Evolutionary conservation across 352 stramenopile species (phyloP).

Genomic region (Globisporangium megalacanthum): DNA sequence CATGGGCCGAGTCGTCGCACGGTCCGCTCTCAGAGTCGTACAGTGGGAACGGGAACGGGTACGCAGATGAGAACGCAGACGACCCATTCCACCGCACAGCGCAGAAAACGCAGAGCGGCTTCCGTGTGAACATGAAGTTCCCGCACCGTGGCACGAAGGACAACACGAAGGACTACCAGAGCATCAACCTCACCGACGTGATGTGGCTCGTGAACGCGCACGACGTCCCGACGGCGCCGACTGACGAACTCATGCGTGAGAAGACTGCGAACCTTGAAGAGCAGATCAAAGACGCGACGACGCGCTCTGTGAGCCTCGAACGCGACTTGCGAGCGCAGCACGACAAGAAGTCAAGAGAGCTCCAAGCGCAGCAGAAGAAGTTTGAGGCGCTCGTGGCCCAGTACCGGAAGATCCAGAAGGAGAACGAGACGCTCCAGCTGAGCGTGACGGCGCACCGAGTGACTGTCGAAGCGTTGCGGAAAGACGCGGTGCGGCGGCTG

Average conservation of each 20-base stretch:
- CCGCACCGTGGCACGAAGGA: slow-evolving; percentile 75
- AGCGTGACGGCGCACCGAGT: slow-evolving; percentile 56
- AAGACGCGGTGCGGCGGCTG: slow-evolving; percentile 58
- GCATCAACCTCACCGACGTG: slow-evolving; percentile 73
- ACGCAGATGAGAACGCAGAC: slow-evolving; percentile 54
- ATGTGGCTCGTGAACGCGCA: slow-evolving; percentile 83
- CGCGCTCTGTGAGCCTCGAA: slow-evolving; percentile 61
- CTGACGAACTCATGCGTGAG: slow-evolving; percentile 81
- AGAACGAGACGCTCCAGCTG: slow-evolving; percentile 73
- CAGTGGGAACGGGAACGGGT: slow-evolving; percentile 17
- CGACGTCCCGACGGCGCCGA: slow-evolving; percentile 63
- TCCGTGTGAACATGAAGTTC: slow-evolving; percentile 85
- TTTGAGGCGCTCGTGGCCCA: slow-evolving; percentile 69
- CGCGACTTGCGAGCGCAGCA: slow-evolving; percentile 68
- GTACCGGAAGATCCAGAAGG: slow-evolving; percentile 78
- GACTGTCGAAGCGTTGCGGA: slow-evolving; percentile 69
- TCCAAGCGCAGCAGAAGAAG: slow-evolving; percentile 72
- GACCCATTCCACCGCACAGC: slow-evolving; percentile 84
- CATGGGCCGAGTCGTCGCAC: slow-evolving; percentile 42
- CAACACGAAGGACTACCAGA: slow-evolving; percentile 88
- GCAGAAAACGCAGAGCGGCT: slow-evolving; percentile 81
- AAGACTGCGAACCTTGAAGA: slow-evolving; percentile 88
- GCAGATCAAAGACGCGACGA: slow-evolving; percentile 80
- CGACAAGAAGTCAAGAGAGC: slow-evolving; percentile 69
- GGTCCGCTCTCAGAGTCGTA: slow-evolving; percentile 20